Evolutionary conservation across 805 yeast genomes (phyloP).

Genomic region (Candida broadrunensis): DNA sequence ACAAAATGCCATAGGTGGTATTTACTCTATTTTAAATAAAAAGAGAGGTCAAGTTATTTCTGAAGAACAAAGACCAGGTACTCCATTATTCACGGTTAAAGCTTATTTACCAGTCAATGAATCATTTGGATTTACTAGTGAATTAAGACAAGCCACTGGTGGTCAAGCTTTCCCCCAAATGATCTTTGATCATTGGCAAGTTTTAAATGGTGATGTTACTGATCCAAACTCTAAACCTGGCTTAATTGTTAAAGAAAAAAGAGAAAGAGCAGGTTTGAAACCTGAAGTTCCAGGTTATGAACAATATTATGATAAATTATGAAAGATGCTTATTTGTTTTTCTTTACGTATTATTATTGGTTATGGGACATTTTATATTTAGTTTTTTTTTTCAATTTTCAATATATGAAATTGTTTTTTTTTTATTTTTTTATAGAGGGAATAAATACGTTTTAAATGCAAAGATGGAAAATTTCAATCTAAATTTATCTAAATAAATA

Average conservation of each 20-base stretch:
- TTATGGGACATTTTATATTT: no score
- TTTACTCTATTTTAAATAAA: conserved; percentile 98
- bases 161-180: conserved; percentile 99
- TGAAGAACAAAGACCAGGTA: conserved; percentile 99
- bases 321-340: conserved; percentile 27
- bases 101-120: conserved; percentile 99
- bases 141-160: conserved; percentile 99
- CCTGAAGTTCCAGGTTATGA: conserved; percentile 98
- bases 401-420: no score
- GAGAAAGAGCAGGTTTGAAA: conserved; percentile 97
- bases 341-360: no score
- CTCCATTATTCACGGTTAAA: conserved; percentile 99
- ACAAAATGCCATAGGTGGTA: conserved; percentile 99
- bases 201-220: conserved; percentile 87
- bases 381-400: no score
- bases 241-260: conserved; percentile 55
- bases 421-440: no score
- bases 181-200: conserved; percentile 99
- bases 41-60: conserved; percentile 99
- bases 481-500: no score
- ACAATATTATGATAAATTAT: conserved; percentile 95
- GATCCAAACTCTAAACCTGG: conserved; percentile 76
- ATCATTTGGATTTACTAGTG: conserved; percentile 99
- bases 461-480: no score
- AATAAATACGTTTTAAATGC: no score